These are phyloP conservation scores for Chrysanthemum lavandulifolium DNA, from an alignment of 129 eudicot species.

Conservation along the genomic window DNA sequence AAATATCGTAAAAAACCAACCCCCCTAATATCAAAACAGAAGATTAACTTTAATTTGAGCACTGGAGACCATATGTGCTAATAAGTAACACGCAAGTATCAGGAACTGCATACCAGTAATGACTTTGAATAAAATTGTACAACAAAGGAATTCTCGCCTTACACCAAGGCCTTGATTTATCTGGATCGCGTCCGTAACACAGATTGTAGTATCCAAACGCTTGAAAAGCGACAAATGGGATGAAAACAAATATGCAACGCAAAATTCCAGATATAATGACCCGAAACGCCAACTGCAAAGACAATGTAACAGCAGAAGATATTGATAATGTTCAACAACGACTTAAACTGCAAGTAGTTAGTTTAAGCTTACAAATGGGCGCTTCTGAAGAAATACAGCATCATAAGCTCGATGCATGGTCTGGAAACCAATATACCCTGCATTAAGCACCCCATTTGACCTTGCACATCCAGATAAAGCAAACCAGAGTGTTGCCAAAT, in stretches of 20 bases:
- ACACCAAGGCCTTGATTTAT: slow-evolving; percentile 83
- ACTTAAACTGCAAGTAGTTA: background rate
- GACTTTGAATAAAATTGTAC: slow-evolving; percentile 83
- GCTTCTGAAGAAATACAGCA: slow-evolving; percentile 45
- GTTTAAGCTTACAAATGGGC: slow-evolving; percentile 42
- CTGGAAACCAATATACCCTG: slow-evolving; percentile 77
- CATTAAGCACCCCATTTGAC: slow-evolving; percentile 90
- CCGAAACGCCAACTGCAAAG: slow-evolving; percentile 51
- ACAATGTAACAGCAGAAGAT: background rate
- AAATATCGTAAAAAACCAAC: slow-evolving; percentile 87
- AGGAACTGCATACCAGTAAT: slow-evolving; percentile 70
- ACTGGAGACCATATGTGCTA: background rate
- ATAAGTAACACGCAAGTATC: background rate
- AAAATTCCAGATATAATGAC: slow-evolving; percentile 63
- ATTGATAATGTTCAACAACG: background rate
- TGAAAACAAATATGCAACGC: slow-evolving; percentile 48
- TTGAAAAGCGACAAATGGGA: slow-evolving; percentile 78
- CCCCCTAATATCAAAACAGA: slow-evolving; percentile 51
- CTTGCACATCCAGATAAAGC: slow-evolving; percentile 89
- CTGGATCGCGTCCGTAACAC: slow-evolving; percentile 51
- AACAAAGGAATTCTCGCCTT: slow-evolving; percentile 67
- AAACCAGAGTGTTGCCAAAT: slow-evolving; percentile 51
- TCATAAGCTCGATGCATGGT: slow-evolving; percentile 68
- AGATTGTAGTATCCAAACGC: slow-evolving; percentile 85
- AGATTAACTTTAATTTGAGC: background rate